Conservation (phyloP, 2,329 filamentous ascomycete genomes). For the Xylaria multiplex region DNA sequence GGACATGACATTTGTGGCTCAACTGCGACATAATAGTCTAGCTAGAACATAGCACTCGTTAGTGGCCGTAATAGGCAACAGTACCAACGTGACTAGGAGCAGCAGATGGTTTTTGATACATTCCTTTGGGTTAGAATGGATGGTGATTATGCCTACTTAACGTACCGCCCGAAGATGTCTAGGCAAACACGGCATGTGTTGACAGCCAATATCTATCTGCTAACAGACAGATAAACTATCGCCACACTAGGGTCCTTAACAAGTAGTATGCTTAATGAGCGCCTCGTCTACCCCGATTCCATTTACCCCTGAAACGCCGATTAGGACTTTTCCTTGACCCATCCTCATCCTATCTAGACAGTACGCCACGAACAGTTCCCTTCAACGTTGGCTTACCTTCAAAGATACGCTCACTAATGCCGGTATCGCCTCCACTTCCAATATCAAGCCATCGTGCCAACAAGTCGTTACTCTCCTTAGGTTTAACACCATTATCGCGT, state of each 20-base stretch:
- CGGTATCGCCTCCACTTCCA: constrained; percentile 56
- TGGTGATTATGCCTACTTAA: neutral
- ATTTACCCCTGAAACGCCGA: constrained; percentile 14
- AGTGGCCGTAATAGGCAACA: neutral
- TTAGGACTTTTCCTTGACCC: neutral
- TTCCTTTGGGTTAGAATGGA: neutral
- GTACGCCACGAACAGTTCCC: constrained; percentile 60
- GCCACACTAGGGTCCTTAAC: neutral
- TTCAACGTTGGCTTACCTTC: constrained; percentile 60
- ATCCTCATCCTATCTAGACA: constrained; percentile 55
- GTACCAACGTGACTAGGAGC: neutral
- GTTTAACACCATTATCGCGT: constrained; percentile 77
- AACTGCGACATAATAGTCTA: no score
- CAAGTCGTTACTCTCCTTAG: constrained; percentile 92
- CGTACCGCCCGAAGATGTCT: neutral
- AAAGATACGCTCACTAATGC: constrained; percentile 61
- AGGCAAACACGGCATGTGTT: neutral
- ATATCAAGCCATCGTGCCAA: constrained; percentile 77
- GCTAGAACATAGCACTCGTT: neutral
- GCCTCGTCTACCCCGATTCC: constrained; percentile 1
- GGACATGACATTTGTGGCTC: neutral
- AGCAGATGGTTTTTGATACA: neutral
- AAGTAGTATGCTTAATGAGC: constrained; percentile 7
- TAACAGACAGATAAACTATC: neutral
- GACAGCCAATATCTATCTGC: neutral